These are phyloP conservation scores for Neoboletus brunneissimus DNA, from an alignment of 768 basidiomycete genomes.

Conservation along the genomic window DNA sequence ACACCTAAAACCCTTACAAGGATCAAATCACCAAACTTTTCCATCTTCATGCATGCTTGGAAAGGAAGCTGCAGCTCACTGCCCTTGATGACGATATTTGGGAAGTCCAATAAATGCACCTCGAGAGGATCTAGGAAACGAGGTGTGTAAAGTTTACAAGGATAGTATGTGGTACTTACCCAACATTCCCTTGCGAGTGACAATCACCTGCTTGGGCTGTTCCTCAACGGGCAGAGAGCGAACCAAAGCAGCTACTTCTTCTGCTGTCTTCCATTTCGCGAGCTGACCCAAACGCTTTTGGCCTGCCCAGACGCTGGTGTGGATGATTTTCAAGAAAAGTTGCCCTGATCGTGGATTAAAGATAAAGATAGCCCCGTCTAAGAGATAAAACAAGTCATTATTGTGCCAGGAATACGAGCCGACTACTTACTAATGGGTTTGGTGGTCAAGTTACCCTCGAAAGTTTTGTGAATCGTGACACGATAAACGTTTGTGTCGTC, in stretches of 20 bases:
- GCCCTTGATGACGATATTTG: conserved; percentile 99
- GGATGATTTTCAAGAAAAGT: conserved; percentile 97
- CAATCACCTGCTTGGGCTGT: conserved; percentile 99
- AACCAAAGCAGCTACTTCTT: conserved; percentile 98
- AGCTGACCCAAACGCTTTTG: conserved; percentile 99
- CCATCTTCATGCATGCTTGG: conserved; percentile 99
- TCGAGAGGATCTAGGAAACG: conserved; percentile 74
- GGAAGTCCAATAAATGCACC: conserved; percentile 99
- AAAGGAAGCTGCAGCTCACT: conserved; percentile 97
- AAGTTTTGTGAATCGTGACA: conserved; percentile 98
- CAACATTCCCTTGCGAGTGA: conserved; percentile 99
- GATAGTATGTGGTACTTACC: conserved; percentile 42
- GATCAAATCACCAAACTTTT: conserved; percentile 99
- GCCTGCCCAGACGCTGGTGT: conserved; percentile 99
- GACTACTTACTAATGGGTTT: conserved; percentile 84
- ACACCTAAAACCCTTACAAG: conserved; percentile 44
- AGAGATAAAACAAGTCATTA: not conserved
- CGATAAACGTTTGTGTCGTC: conserved; percentile 99
- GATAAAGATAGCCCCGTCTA: conserved; percentile 95
- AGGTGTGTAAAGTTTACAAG: conserved; percentile 2
- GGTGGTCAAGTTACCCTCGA: conserved; percentile 99
- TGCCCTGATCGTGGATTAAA: conserved; percentile 99
- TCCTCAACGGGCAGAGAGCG: conserved; percentile 99
- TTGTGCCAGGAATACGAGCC: not conserved
- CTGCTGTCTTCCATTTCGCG: conserved; percentile 99